Evolutionary conservation across 1,284 basidiomycete species (phyloP).

Genomic region (Blastosporella zonata): DNA sequence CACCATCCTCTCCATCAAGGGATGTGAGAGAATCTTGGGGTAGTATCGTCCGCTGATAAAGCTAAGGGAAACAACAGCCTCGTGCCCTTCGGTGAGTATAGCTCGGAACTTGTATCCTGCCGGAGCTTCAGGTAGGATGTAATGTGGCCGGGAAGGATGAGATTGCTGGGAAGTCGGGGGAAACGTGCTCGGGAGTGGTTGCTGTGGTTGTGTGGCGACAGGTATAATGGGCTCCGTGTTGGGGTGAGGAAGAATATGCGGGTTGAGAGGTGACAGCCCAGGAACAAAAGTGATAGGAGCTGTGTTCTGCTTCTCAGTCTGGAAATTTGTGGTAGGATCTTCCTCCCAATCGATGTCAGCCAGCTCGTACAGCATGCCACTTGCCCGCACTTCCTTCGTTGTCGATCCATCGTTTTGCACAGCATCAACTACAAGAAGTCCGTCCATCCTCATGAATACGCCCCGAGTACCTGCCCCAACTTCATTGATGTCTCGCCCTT

Average conservation of each 20-base stretch:
- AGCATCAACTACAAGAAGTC: conserved; percentile 56
- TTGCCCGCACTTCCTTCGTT: conserved; percentile 58
- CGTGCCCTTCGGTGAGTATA: conserved; percentile 59
- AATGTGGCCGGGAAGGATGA: conserved; percentile 37
- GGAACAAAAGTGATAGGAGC: conserved; percentile 19
- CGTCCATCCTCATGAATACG: conserved; percentile 64
- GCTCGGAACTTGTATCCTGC: conserved; percentile 64
- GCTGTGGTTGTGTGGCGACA: conserved; percentile 11
- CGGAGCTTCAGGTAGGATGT: conserved; percentile 58
- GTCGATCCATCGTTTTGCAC: conserved; percentile 34
- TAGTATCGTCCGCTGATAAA: conserved; percentile 75
- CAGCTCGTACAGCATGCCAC: conserved; percentile 71
- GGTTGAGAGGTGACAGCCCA: conserved; percentile 31
- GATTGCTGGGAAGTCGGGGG: conserved; percentile 29
- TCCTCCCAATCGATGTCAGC: conserved; percentile 70
- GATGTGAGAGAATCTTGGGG: conserved; percentile 60
- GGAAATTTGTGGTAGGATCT: conserved; percentile 8
- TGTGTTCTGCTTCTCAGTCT: neutral
- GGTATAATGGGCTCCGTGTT: conserved; percentile 29
- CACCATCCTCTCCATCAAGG: conserved; percentile 44
- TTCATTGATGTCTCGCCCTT: conserved; percentile 29
- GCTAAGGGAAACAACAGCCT: conserved; percentile 62
- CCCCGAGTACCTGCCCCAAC: conserved; percentile 59
- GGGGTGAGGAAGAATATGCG: conserved; percentile 23
- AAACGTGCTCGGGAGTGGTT: neutral